Evolutionary conservation across 2,329 filamentous ascomycete genomes (phyloP).

Genomic region (Aspergillus sp.): DNA sequence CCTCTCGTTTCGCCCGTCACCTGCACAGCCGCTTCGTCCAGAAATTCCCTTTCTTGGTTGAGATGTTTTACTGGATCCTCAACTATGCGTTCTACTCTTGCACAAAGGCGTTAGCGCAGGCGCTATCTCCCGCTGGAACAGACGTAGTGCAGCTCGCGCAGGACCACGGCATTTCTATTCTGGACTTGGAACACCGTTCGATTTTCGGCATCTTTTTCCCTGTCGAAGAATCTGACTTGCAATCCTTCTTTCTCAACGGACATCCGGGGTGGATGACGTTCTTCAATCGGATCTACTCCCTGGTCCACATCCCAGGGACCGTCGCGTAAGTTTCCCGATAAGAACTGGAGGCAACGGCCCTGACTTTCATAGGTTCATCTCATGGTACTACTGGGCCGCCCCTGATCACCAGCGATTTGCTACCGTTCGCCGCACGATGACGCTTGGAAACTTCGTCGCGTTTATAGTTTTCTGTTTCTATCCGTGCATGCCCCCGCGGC

Average conservation of each 20-base stretch:
- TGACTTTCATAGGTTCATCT: constrained; percentile 32
- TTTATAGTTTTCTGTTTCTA: constrained; percentile 63
- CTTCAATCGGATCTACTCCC: constrained; percentile 51
- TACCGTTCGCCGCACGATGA: constrained; percentile 59
- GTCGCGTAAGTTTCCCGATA: constrained; percentile 45
- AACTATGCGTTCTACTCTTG: constrained; percentile 65
- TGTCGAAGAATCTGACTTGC: constrained; percentile 45
- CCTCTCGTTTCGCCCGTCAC: constrained; percentile 60
- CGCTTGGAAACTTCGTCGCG: constrained; percentile 61
- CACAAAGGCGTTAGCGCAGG: constrained; percentile 54
- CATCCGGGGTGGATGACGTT: constrained; percentile 45
- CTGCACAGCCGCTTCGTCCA: constrained; percentile 63
- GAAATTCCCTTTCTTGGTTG: constrained; percentile 68
- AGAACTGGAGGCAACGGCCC: neutral
- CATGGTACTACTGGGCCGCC: constrained; percentile 44
- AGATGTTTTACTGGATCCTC: constrained; percentile 73
- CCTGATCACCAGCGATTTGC: constrained; percentile 54
- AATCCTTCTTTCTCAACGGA: constrained; percentile 45
- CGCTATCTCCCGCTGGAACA: constrained; percentile 51
- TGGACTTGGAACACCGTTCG: constrained; percentile 45
- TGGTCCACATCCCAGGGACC: constrained; percentile 54
- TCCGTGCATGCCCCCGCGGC: constrained; percentile 64
- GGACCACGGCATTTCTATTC: constrained; percentile 44
- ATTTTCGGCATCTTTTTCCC: constrained; percentile 42
- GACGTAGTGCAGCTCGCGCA: constrained; percentile 49